phyloP scores from a whole-genome alignment of 1,284 basidiomycete genomes.

The Pholiota adiposa region DNA sequence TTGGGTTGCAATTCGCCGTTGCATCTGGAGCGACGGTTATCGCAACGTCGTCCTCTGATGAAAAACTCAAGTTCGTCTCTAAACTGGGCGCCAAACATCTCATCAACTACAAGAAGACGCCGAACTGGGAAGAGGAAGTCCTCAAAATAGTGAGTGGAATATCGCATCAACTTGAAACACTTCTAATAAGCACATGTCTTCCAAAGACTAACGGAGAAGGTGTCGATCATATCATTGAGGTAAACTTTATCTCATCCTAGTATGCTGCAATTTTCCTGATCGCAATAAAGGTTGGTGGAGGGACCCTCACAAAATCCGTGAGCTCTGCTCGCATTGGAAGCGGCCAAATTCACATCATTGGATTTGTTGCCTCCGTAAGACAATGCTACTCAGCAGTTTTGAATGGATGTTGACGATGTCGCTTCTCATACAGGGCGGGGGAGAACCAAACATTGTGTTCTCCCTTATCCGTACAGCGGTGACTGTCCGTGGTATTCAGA shows the following conservation, averaged over 20 bases:
- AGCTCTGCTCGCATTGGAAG: conserved; percentile 41
- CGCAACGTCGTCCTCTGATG: conserved; percentile 62
- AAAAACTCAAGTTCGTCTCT: conserved; percentile 53
- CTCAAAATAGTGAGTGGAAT: conserved; percentile 39
- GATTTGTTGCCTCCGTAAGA: conserved; percentile 44
- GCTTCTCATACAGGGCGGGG: conserved; percentile 24
- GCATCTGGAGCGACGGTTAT: conserved; percentile 63
- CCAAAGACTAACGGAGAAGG: conserved; percentile 50
- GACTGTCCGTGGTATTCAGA: conserved; percentile 27
- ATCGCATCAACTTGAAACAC: neutral
- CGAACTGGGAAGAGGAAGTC: conserved; percentile 60
- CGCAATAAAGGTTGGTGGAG: conserved; percentile 49
- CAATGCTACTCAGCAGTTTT: neutral
- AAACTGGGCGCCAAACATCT: conserved; percentile 53
- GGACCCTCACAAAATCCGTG: conserved; percentile 51
- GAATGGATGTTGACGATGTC: conserved; percentile 26
- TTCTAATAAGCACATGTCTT: conserved; percentile 24
- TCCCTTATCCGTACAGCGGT: conserved; percentile 21
- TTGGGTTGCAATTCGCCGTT: conserved; percentile 57
- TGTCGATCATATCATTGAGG: conserved; percentile 64
- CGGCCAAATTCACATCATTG: conserved; percentile 56
- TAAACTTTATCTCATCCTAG: conserved; percentile 19
- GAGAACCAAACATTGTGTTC: conserved; percentile 11
- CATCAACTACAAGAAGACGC: conserved; percentile 61
- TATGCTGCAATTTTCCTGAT: neutral